Base-by-base conservation (phyloP, 192 early-diverging fungal species). In the Coemansia sp. region DNA sequence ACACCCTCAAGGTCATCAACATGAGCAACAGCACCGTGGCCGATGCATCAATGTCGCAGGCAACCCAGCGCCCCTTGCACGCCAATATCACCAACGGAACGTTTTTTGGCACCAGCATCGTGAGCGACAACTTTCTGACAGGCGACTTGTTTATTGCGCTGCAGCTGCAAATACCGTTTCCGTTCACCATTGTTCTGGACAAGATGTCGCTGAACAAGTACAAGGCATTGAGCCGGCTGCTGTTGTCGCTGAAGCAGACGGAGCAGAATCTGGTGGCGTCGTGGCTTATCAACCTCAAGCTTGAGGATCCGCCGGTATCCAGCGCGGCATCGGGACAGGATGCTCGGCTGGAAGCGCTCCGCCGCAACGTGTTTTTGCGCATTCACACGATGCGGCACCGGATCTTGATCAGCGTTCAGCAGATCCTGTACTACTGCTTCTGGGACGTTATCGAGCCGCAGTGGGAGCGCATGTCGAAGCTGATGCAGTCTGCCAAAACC, bases 371-470 rank as follows among this genome's bases (percentile, higher is more conserved):
- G 38, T 69, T 85, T 43, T 80, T 83, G 7, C 80, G 85, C 18
- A 80, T 94, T 17, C 87, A 82, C 58, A 82, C 84, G 7, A 69
- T 94, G 15, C 84, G 93, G 30, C 83, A 82, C 31, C 86, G 85
- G 32, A 97, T 98, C 85, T 64, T 95, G 30, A 82, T 87, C n/a
- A 93, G 91, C 74, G 81, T 97, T 12, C 93, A 96, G 53, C 91
- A 96, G 66, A 88, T 95, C 64, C 68, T 92, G 60, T 90, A 90
- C 65, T 95, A 94, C 60, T 81, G 89, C 34, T 88, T 88, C 51
- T 91, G 84, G 55, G 93, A 99, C 64, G 94, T 96, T 6, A 79
- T 99, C 40, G 95, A 97, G 62, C 93, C 91, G 26, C 86, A 90
- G 56, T 96, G 91, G 90, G 62, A 63, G n/a, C 58, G 59, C 18